phyloP scores from a whole-genome alignment of 345 rosid genomes.

The Syzygium aqueum region DNA sequence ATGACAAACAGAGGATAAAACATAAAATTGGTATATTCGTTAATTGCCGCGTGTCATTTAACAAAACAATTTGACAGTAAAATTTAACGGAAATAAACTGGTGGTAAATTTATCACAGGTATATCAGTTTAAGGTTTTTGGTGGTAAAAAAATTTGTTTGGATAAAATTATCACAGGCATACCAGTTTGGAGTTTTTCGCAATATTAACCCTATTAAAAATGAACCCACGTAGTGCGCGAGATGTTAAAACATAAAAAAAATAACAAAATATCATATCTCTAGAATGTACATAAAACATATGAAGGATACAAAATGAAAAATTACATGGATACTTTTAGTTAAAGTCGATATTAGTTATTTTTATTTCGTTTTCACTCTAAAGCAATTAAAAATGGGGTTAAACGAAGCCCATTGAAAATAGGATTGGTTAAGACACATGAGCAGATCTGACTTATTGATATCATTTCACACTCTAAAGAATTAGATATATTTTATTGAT shows the following conservation, averaged over 20 bases:
- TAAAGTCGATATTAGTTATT: neutral
- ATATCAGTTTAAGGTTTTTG: too few species aligned
- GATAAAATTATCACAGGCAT: too few species aligned
- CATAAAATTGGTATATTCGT: too few species aligned
- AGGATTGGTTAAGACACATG: neutral
- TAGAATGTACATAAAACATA: neutral
- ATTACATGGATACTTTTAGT: neutral
- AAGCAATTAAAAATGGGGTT: neutral
- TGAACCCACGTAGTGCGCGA: neutral
- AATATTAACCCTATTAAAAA: neutral
- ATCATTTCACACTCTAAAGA: fast-evolving
- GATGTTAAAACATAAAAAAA: neutral
- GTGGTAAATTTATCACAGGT: too few species aligned
- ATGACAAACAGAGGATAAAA: too few species aligned
- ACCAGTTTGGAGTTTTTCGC: too few species aligned
- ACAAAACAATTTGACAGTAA: too few species aligned
- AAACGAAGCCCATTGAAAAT: neutral
- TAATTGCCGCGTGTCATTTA: too few species aligned
- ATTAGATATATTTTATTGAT: neutral
- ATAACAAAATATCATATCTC: neutral
- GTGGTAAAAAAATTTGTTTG: too few species aligned
- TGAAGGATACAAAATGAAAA: neutral
- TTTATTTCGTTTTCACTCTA: neutral
- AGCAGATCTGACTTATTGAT: neutral
- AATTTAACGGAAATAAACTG: too few species aligned